Evolutionary conservation across 1,284 basidiomycete genomes (phyloP).

Genomic region (Naganishia liquefaciens): DNA sequence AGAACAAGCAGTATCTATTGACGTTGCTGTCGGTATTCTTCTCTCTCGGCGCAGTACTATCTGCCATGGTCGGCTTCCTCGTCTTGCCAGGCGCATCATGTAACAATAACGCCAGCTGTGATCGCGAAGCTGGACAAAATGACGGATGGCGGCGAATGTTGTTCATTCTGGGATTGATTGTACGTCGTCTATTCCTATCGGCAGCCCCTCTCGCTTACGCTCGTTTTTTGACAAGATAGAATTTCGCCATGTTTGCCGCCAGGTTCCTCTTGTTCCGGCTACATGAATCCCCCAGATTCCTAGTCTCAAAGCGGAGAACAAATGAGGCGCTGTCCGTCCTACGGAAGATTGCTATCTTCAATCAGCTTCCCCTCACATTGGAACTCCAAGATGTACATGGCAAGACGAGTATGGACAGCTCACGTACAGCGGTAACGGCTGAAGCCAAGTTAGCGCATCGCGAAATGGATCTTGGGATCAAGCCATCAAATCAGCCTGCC

Average conservation of each 20-base stretch:
- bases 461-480: background rate
- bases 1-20: conserved; percentile 85
- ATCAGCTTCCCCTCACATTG: conserved; percentile 48
- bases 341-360: conserved; percentile 78
- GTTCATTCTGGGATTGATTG: conserved; percentile 68
- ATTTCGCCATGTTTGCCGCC: conserved; percentile 77
- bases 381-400: conserved; percentile 5
- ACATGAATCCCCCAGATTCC: conserved; percentile 88
- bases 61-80: conserved; percentile 73
- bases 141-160: conserved; percentile 85
- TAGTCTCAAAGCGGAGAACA: conserved; percentile 78
- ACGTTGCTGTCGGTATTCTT: conserved; percentile 96
- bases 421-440: background rate
- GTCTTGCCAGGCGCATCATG: conserved; percentile 80
- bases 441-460: background rate
- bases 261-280: conserved; percentile 86
- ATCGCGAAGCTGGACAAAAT: conserved; percentile 66
- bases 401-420: conserved; percentile 1
- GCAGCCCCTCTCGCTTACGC: background rate
- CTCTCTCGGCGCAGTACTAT: conserved; percentile 81
- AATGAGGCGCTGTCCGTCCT: conserved; percentile 79
- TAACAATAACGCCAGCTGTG: conserved; percentile 49
- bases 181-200: conserved; percentile 52
- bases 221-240: conserved; percentile 58
- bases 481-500: background rate